These are phyloP conservation scores for Picocystis sp. DNA, from an alignment of 163 green algal genomes.

Conservation along the genomic window DNA sequence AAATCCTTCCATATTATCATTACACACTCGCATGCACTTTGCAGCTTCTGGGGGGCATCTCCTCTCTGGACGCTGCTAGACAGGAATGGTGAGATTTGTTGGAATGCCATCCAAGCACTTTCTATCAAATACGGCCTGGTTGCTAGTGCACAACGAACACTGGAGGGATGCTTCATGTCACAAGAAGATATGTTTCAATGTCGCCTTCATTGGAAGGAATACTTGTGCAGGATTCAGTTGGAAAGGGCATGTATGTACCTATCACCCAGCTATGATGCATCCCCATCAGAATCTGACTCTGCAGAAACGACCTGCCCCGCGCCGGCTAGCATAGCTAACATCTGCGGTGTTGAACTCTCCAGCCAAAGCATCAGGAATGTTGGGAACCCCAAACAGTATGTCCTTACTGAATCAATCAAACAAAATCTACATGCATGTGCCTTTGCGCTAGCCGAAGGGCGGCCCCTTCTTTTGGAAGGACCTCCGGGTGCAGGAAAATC, in stretches of 20 bases:
- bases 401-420: conserved; percentile 18
- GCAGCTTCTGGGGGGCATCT: too few relatives aligned
- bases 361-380: background rate
- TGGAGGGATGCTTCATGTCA: too few relatives aligned
- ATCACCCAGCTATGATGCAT: background rate
- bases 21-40: too few relatives aligned
- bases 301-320: background rate
- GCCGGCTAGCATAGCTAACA: background rate
- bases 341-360: conserved; percentile 2
- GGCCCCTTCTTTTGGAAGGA: conserved; percentile 73
- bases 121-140: too few relatives aligned
- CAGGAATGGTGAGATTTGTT: too few relatives aligned
- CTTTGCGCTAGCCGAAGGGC: conserved; percentile 50
- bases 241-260: background rate
- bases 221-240: too few relatives aligned
- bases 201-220: too few relatives aligned
- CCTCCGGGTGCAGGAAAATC: conserved; percentile 77
- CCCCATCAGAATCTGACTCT: background rate
- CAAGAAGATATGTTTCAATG: too few relatives aligned
- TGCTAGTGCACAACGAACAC: too few relatives aligned
- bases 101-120: too few relatives aligned
- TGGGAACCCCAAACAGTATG: background rate
- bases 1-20: too few relatives aligned
- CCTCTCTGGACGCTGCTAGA: too few relatives aligned
- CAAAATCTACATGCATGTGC: conserved; percentile 38